Evolutionary conservation across 768 basidiomycete species (phyloP).

Genomic region (Lactarius vividus): DNA sequence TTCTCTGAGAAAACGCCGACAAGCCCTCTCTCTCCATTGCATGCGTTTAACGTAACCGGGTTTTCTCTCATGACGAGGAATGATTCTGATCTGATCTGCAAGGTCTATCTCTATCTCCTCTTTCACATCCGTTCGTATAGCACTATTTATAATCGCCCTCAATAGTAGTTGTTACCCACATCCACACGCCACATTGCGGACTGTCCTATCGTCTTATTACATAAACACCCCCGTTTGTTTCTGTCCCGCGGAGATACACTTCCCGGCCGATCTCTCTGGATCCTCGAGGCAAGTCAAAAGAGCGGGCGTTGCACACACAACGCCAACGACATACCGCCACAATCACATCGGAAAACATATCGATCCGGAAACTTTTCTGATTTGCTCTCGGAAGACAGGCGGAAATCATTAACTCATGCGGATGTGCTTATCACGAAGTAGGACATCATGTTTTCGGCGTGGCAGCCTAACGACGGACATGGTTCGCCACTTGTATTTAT

Average conservation of each 20-base stretch:
- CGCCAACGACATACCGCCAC: conserved; percentile 16
- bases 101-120: neutral
- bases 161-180: conserved; percentile 11
- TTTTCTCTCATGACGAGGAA: neutral
- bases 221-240: conserved; percentile 13
- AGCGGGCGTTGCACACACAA: neutral
- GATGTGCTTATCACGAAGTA: conserved; percentile 24
- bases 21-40: neutral
- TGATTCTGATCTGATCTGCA: conserved; percentile 11
- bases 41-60: neutral
- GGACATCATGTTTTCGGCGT: conserved; percentile 29
- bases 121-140: conserved; percentile 21
- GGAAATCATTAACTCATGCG: conserved; percentile 15
- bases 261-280: conserved; percentile 13
- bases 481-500: conserved; percentile 13
- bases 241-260: conserved; percentile 12
- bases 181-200: conserved; percentile 9
- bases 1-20: conserved; percentile 1
- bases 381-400: conserved; percentile 15
- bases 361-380: conserved; percentile 16
- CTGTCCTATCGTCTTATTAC: conserved; percentile 16
- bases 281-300: conserved; percentile 5
- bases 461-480: conserved; percentile 28
- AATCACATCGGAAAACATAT: conserved; percentile 15
- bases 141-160: conserved; percentile 25